Percentiles rank a stretch among this genome's conserved stretches.
Conservation (phyloP, 2,329 filamentous ascomycete species). For the Fusarium equiseti region DNA sequence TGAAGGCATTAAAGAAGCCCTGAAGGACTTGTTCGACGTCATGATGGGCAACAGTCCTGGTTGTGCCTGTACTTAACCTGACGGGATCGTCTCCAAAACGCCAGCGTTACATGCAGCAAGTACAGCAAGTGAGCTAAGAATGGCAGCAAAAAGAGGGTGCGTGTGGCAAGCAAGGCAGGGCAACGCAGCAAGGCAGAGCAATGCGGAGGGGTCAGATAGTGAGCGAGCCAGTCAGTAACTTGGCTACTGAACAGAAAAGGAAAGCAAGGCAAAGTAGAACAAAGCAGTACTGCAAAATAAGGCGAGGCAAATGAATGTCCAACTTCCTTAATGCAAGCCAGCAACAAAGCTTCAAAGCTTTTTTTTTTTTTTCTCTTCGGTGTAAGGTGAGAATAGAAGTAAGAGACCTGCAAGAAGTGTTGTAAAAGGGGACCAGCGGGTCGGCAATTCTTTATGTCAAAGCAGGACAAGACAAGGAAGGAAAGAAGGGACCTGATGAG, state of each 20-base stretch:
- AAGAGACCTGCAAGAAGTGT: conserved; percentile 15
- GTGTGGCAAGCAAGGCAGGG: conserved; percentile 32
- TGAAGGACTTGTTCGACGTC: conserved; percentile 61
- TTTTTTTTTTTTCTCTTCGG: conserved; percentile 1
- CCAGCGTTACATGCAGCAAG: conserved; percentile 51
- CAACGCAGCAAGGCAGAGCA: conserved; percentile 12
- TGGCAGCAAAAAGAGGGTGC: conserved; percentile 34
- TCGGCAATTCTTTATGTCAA: conserved; percentile 32
- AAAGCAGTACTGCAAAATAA: conserved; percentile 6
- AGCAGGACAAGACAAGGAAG: conserved; percentile 6
- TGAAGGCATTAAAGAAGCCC: conserved; percentile 54
- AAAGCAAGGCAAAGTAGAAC: conserved; percentile 20
- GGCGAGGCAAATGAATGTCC: conserved; percentile 3
- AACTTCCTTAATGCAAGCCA: conserved; percentile 6
- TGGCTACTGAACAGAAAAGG: not conserved
- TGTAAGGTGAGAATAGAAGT: conserved; percentile 12
- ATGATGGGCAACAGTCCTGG: conserved; percentile 52
- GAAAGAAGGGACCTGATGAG: conserved; percentile 15
- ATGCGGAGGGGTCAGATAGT: conserved; percentile 8
- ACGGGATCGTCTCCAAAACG: conserved; percentile 27
- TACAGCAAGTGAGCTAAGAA: conserved; percentile 39
- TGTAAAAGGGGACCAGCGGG: conserved; percentile 21
- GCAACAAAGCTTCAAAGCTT: conserved; percentile 21
- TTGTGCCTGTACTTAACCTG: conserved; percentile 14
- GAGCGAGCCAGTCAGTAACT: not conserved